Base-by-base conservation (phyloP, 805 yeast species). In the Candida ficus region DNA sequence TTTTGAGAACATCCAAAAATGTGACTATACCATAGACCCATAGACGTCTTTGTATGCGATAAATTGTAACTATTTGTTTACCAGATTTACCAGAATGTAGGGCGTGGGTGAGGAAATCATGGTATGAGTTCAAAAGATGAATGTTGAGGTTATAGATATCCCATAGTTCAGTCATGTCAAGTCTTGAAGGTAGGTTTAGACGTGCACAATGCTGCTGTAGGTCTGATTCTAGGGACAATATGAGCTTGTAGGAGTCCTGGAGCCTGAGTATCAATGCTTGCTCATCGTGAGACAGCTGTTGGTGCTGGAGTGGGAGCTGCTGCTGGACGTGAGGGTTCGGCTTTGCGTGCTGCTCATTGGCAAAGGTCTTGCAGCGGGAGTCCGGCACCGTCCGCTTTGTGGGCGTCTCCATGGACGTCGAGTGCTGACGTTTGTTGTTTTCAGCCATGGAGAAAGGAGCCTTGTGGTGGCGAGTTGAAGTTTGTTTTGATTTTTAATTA, bases 11-110 rank as follows among this genome's bases (percentile, higher is more conserved):
- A 57, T 83, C 93, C 37, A 83, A 61, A 50, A 84, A 83, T 16
- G 90, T 86, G 13, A 84, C 90, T 12, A 86, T 78, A 20, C 95
- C 95, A 58, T 84, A 84, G 8, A 85, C 90, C 93, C 93, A 85
- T 68, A 85, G 69, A 50, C 93, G 66, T 52, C 91, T 69, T 27
- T 86, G 85, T 32, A 85, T 83, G 58, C 88, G 78, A 58, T 85
- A 84, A 30, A 83, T 75, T 47, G 81, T 83, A 7, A 85, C 85
- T 35, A 85, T 76, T 49, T 83, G 86, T 54, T 78, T 79, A 3
- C 93, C 93, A 3, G 89, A 78, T 55, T 78, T 80, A 26, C 83
- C 80, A 14, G 89, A 88, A 37, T 80, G 75, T 46, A 83, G 66
- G 1, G 90, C 86, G 16, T 84, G 80, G 12, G 82, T 71, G 30